Percentiles rank a stretch among this genome's conserved stretches.
phyloP scores from a whole-genome alignment of 2,329 filamentous ascomycete genomes.

The Cladosporium sp. region DNA sequence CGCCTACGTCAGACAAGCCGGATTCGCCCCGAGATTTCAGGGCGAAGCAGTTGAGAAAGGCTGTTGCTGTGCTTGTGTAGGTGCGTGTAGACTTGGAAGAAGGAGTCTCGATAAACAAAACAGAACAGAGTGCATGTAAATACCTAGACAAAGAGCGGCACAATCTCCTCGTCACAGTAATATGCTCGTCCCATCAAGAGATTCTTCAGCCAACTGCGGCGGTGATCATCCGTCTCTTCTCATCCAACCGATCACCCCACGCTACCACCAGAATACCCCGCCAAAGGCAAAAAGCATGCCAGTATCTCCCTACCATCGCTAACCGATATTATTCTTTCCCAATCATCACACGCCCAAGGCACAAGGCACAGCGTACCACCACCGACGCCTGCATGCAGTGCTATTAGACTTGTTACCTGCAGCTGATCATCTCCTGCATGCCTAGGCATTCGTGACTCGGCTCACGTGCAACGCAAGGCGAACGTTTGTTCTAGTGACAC shows the following conservation, averaged over 20 bases:
- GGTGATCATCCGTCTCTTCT: not conserved
- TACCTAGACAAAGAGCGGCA: not conserved
- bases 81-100: not conserved
- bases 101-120: not conserved
- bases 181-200: not conserved
- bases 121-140: not conserved
- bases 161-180: not conserved
- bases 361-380: not conserved
- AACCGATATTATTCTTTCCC: not conserved
- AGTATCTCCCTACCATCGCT: not conserved
- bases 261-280: not conserved
- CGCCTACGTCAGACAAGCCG: conserved; percentile 1
- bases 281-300: not conserved
- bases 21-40: not conserved
- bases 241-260: conserved; percentile 1
- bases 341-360: not conserved
- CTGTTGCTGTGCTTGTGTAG: not conserved
- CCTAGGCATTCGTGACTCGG: not conserved
- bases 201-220: not conserved
- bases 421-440: conserved; percentile 4
- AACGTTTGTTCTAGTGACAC: not conserved
- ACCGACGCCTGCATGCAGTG: not conserved
- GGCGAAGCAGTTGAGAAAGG: not conserved
- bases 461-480: not conserved
- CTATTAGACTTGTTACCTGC: not conserved